Conservation (phyloP, 108 stramenopile genomes). For the Nannochloropsis salina region DNA sequence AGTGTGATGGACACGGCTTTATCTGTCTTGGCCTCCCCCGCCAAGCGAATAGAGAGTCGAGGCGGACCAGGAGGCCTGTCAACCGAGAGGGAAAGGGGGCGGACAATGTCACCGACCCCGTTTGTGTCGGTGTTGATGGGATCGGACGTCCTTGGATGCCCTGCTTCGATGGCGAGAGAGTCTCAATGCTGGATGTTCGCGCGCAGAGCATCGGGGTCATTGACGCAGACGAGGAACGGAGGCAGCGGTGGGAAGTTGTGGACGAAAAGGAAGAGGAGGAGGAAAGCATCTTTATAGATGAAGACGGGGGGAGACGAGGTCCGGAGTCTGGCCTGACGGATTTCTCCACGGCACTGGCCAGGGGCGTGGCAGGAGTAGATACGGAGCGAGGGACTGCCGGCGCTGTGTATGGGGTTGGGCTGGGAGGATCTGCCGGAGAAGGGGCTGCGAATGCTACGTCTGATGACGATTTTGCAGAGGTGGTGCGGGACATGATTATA, state of each 20-base stretch:
- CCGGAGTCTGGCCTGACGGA: not conserved
- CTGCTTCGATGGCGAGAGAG: slow-evolving; percentile 58
- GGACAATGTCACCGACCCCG: not conserved
- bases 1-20: not conserved
- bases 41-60: not conserved
- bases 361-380: too few species aligned
- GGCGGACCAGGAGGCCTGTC: not conserved
- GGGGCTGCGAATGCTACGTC: slow-evolving; percentile 9
- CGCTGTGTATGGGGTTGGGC: not conserved
- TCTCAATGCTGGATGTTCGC: slow-evolving; percentile 69
- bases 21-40: not conserved
- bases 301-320: slow-evolving; percentile 5
- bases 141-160: not conserved
- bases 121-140: not conserved
- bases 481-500: slow-evolving; percentile 48
- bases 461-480: slow-evolving; percentile 39
- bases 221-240: not conserved
- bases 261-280: slow-evolving; percentile 37
- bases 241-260: not conserved
- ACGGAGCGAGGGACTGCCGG: not conserved
- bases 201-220: slow-evolving; percentile 58
- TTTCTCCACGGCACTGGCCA: not conserved
- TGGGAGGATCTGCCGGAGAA: not conserved
- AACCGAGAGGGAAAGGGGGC: not conserved
- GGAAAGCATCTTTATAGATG: not conserved